Evolutionary conservation across 768 basidiomycete genomes (phyloP).

Genomic region (Leccinellum albellum): DNA sequence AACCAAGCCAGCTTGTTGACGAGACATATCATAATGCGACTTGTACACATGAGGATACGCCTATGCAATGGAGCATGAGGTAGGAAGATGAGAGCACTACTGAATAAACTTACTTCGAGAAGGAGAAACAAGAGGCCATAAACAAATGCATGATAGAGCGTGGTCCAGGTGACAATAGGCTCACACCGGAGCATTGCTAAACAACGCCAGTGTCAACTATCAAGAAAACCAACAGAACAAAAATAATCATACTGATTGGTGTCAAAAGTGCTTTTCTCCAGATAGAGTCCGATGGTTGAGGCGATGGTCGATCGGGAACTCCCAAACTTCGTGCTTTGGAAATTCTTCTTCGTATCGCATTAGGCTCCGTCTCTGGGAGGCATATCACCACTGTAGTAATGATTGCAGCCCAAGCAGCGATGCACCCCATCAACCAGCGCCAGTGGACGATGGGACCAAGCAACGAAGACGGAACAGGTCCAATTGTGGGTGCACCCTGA

Average conservation of each 20-base stretch:
- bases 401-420: constrained; percentile 18
- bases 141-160: constrained; percentile 22
- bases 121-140: constrained; percentile 26
- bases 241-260: constrained; percentile 14
- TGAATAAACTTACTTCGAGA: constrained; percentile 15
- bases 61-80: constrained; percentile 2
- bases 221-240: neutral
- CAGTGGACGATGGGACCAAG: constrained; percentile 19
- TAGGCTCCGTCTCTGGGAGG: constrained; percentile 22
- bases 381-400: constrained; percentile 13
- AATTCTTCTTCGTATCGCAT: constrained; percentile 15
- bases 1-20: constrained; percentile 17
- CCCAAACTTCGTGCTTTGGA: neutral
- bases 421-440: constrained; percentile 22
- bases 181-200: constrained; percentile 20
- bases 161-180: constrained; percentile 25
- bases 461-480: constrained; percentile 24
- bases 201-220: neutral
- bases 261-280: constrained; percentile 14
- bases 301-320: neutral
- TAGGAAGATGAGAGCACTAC: neutral
- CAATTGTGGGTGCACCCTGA: constrained; percentile 26
- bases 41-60: constrained; percentile 22
- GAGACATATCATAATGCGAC: constrained; percentile 20
- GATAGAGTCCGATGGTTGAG: neutral